Evolutionary conservation across 202 grass and related monocot genomes (phyloP).

Genomic region (Zoysia matrella): DNA sequence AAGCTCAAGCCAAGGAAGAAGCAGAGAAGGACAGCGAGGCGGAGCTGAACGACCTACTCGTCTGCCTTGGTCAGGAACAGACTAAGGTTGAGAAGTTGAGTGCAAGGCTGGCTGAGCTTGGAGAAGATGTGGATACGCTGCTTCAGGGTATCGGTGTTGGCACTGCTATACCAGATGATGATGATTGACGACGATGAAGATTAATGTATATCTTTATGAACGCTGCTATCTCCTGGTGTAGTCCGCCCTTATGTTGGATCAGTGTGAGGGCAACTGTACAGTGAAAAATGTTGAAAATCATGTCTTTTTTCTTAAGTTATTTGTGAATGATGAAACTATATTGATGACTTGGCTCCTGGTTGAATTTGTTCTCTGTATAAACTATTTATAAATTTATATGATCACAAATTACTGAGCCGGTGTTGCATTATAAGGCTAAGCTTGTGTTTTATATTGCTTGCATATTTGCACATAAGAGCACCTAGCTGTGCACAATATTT

Average conservation of each 20-base stretch:
- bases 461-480: not conserved
- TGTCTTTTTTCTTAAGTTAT: constrained; percentile 38
- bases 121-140: constrained; percentile 79
- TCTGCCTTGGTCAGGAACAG: constrained; percentile 98
- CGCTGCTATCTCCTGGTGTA: constrained; percentile 15
- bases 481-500: not conserved
- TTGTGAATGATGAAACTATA: constrained; percentile 21
- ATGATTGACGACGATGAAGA: constrained; percentile 26
- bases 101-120: constrained; percentile 74
- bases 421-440: not conserved
- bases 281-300: constrained; percentile 34
- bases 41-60: constrained; percentile 85
- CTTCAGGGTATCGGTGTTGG: constrained; percentile 86
- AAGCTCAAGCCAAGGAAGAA: constrained; percentile 80
- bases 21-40: constrained; percentile 88
- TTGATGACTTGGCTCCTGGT: not conserved
- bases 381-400: not conserved
- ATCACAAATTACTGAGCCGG: not conserved
- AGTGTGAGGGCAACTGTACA: constrained; percentile 54
- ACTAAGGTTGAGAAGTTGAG: constrained; percentile 96
- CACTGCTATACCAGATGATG: constrained; percentile 61
- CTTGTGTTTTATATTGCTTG: not conserved
- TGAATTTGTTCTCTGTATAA: constrained; percentile 37
- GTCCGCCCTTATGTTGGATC: constrained; percentile 16
- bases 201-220: not conserved